Percentiles rank a stretch among this genome's conserved stretches.
Conservation (phyloP, 768 basidiomycete genomes). For the Cyclocybe aegerita region DNA sequence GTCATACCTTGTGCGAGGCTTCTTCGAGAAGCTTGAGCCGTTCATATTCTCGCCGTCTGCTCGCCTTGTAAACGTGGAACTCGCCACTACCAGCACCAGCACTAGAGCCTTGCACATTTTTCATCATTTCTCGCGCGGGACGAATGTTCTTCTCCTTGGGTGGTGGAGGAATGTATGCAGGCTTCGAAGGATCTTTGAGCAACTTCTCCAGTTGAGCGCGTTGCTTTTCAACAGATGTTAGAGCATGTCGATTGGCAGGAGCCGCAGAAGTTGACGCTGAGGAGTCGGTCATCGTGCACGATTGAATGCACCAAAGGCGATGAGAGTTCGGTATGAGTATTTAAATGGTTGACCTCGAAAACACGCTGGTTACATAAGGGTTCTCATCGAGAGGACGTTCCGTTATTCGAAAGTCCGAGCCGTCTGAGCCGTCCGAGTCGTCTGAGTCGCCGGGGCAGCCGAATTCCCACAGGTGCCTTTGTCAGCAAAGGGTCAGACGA, state of each 20-base stretch:
- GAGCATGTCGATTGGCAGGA: conserved; percentile 44
- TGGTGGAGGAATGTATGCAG: conserved; percentile 74
- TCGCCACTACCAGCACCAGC: conserved; percentile 97
- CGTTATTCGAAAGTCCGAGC: no score
- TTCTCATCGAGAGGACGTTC: no score
- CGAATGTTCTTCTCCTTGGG: conserved; percentile 83
- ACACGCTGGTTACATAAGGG: not conserved
- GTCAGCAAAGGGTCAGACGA: no score
- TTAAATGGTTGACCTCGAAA: no score
- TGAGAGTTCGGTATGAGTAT: not conserved
- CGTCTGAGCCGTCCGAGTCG: no score
- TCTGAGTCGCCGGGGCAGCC: no score
- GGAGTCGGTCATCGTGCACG: conserved; percentile 12
- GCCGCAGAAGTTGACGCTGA: conserved; percentile 19
- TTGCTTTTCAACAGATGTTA: conserved; percentile 53
- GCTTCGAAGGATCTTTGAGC: conserved; percentile 86
- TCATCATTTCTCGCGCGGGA: conserved; percentile 94
- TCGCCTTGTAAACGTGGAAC: conserved; percentile 98
- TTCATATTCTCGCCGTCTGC: conserved; percentile 92
- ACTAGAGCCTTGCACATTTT: conserved; percentile 97
- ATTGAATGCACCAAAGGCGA: no score
- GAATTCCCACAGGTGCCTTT: no score
- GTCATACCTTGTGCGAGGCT: conserved; percentile 66
- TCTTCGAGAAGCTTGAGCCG: conserved; percentile 90
- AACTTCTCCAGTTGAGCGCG: conserved; percentile 78